Evolutionary conservation across 306 rosid species (phyloP), one percentile per base, ranked within the genome.

Genomic region (Notholithocarpus densiflorus): DNA sequence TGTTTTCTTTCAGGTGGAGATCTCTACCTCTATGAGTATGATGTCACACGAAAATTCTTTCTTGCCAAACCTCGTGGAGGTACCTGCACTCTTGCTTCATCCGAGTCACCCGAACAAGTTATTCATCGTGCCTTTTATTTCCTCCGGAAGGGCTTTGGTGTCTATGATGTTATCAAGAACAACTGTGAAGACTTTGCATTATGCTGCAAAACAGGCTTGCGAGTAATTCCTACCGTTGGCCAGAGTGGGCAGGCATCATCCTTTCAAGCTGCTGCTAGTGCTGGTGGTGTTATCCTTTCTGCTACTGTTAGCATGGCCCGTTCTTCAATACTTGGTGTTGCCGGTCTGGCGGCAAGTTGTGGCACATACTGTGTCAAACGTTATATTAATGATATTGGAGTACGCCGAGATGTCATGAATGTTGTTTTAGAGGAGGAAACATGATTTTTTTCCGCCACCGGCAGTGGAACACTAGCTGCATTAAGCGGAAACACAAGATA

Each of bases 121-220:
- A 81, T 94, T 45, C 84, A 73, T 61, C 94, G 91, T 0, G 85
- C 97, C 13, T 71, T 56, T 52, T 89, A 71, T 80, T 97, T 92
- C 72, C 93, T 84, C 54, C 68, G 84, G 37, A 91, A 88, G 32
- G 97, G 97, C 62, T 92, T 92, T 70, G 95, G 91, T 4, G 73
- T 51, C 77, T 91, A 88, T 71, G 4, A 87, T 72, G 53, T 84
- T 21, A 87, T 85, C 84, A 89, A 84, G 80, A 92, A 91, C 69
- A 94, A 92, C 81, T 91, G 97, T 31, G 93, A 94, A 75, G 89
- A 92, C 79, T 94, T 92, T 53, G 95, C 97, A 2, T 84, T 91
- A 60, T 91, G 92, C 82, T 94, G 97, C 82, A 94, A 94, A 81
- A 94, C 97, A 8, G 95, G 93, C 0, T 76, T 92, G 85, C 89